phyloP scores from a whole-genome alignment of 179 eudicot species.

The Silene noctiflora region DNA sequence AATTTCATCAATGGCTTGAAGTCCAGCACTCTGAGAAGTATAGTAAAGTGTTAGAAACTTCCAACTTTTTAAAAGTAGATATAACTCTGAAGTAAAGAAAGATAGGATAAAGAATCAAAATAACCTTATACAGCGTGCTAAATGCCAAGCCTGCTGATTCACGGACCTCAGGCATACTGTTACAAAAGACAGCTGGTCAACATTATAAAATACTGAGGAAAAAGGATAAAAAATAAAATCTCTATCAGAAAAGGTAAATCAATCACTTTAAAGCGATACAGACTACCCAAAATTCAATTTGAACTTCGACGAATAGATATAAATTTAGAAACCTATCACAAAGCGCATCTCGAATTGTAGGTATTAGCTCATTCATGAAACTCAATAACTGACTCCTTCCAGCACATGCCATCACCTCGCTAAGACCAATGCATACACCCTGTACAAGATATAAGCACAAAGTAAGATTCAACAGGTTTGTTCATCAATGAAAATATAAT shows the following conservation, averaged over 20 bases:
- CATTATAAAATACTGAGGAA: neutral
- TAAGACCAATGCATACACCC: conserved; percentile 97
- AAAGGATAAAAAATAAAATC: neutral
- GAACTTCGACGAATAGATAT: conserved; percentile 14
- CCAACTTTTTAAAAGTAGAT: neutral
- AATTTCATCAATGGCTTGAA: conserved; percentile 99
- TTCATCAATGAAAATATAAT: neutral
- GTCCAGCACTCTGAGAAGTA: conserved; percentile 78
- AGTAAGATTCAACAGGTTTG: neutral
- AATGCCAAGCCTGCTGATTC: conserved; percentile 95
- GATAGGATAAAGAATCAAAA: neutral
- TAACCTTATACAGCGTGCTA: conserved; percentile 94
- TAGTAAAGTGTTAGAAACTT: conserved; percentile 8
- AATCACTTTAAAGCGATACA: neutral
- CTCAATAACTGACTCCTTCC: conserved; percentile 86
- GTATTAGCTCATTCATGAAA: conserved; percentile 89
- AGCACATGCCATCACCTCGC: conserved; percentile 99
- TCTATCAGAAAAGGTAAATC: neutral
- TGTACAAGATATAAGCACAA: conserved; percentile 23
- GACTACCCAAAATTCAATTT: neutral
- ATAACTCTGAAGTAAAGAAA: neutral
- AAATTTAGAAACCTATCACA: conserved; percentile 75
- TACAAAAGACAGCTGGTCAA: conserved; percentile 8
- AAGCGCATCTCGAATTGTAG: conserved; percentile 93
- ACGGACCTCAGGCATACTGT: conserved; percentile 81